A percentile compares a stretch with the other conserved stretches of the same genome.
Evolutionary conservation across 129 eudicot genomes (phyloP).

Genomic region (Saussurea involucrata): DNA sequence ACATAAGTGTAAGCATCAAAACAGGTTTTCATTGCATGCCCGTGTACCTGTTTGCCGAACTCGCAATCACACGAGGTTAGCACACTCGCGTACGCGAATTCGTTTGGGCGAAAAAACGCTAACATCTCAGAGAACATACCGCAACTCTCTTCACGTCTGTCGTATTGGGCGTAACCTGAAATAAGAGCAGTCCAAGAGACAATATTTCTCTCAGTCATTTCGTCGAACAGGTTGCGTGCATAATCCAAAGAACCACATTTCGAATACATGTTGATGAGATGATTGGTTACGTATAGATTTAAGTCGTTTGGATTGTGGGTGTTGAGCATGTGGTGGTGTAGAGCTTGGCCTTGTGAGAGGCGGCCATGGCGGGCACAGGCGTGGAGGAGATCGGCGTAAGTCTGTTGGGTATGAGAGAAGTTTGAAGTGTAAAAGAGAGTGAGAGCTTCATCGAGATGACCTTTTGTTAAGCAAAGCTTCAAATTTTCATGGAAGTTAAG

Average conservation of each 20-base stretch:
- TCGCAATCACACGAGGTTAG: conserved; percentile 46
- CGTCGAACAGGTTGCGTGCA: conserved; percentile 61
- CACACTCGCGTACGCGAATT: conserved; percentile 62
- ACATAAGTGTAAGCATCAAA: conserved; percentile 59
- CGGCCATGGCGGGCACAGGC: conserved; percentile 39
- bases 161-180: conserved; percentile 55
- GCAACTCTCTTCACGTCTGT: conserved; percentile 29
- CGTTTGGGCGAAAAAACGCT: conserved; percentile 41
- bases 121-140: conserved; percentile 46
- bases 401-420: conserved; percentile 26
- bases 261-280: conserved; percentile 55
- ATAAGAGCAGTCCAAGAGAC: conserved; percentile 73
- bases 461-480: conserved; percentile 13
- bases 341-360: conserved; percentile 33
- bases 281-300: conserved; percentile 39
- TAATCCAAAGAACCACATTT: conserved; percentile 48
- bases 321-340: conserved; percentile 42
- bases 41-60: conserved; percentile 68
- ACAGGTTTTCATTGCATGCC: conserved; percentile 45
- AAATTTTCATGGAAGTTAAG: conserved; percentile 24
- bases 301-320: background rate
- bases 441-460: conserved; percentile 42
- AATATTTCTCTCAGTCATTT: conserved; percentile 60
- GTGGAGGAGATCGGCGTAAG: conserved; percentile 58
- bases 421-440: conserved; percentile 31